Evolutionary conservation across 805 yeast genomes (phyloP), one percentile per base, ranked within the genome.

Genomic region (Nematodospora valgi): DNA sequence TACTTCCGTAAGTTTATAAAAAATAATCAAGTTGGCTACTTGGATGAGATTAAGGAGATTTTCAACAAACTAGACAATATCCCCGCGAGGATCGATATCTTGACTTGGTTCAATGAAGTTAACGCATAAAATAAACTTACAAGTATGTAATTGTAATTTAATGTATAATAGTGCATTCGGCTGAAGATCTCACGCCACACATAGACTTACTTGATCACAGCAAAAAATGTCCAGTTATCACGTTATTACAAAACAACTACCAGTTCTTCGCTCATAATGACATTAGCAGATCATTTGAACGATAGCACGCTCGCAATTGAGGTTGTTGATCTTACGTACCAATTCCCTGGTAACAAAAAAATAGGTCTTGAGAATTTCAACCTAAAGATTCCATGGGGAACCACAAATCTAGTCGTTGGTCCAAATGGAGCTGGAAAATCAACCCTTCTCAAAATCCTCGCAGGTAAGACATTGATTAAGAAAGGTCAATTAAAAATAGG

Each of bases 351-450:
- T 12, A 12, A 6, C 11, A 65, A 72, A 3, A 70, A 72, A 33
- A 74, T 85, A 3, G 95, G 96, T 0, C 65, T 93, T 11, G 72
- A 73, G 20, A 70, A 85, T 30, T 72, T 91, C 42, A 66, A 70
- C 23, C 51, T 93, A 26, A 46, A 64, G 9, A 70, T 93, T 14
- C 78, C 81, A 1, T 76, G 83, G 72, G 79, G 83, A 5, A 75
- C 91, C 1, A 72, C 96, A 40, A 78, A 89, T 8, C 64, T 93
- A 23, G 58, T 93, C 6, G 72, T 93, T 16, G 98, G 98, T 0
- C 95, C 98, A 9, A 89, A 89, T 49, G 98, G 98, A 13, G 98
- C 98, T 1, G 98, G 98, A 4, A 93, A 93, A 57, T 86, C 96
- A 1, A 93, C 98, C 0, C 57, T 93, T 27, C 68, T 93, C 44